A percentile compares a stretch with the other conserved stretches of the same genome.
Conservation (phyloP, 306 rosid species). For the Hylodesmum podocarpum region DNA sequence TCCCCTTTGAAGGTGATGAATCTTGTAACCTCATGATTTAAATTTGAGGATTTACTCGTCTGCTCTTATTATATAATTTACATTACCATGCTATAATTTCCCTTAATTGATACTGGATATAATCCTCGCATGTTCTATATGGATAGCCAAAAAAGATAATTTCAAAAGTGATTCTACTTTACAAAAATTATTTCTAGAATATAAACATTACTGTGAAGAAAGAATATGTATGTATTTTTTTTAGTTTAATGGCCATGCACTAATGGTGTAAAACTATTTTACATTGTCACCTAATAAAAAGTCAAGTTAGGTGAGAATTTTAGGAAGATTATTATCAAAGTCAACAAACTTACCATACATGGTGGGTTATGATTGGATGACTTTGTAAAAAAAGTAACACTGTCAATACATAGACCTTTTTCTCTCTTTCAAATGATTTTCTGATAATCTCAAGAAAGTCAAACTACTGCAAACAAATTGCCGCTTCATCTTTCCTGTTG, state of each 20-base stretch:
- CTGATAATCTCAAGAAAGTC: slow-evolving; percentile 13
- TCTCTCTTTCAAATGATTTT: no score
- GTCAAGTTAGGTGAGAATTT: no score
- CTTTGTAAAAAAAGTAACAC: no score
- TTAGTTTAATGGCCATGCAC: no score
- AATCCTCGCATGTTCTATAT: slow-evolving; percentile 2
- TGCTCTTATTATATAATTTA: background rate
- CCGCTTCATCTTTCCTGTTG: slow-evolving; percentile 3
- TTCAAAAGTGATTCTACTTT: slow-evolving; percentile 11
- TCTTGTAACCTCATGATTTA: slow-evolving; percentile 7
- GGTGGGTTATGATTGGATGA: no score
- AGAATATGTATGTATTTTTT: background rate
- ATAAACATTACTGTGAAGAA: slow-evolving; percentile 4
- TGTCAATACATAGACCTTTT: no score
- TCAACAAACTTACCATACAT: no score
- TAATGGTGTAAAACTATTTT: no score
- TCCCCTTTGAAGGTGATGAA: slow-evolving; percentile 79
- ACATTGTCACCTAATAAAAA: no score
- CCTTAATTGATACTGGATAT: slow-evolving; percentile 19
- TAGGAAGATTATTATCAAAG: no score
- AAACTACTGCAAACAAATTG: slow-evolving; percentile 14
- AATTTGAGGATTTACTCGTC: slow-evolving; percentile 15
- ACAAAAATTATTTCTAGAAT: background rate
- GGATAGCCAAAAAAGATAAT: background rate
- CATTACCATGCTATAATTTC: background rate